These are phyloP conservation scores for Stagonosporopsis rhizophila DNA, from an alignment of 2,329 filamentous ascomycete species.

Conservation along the genomic window DNA sequence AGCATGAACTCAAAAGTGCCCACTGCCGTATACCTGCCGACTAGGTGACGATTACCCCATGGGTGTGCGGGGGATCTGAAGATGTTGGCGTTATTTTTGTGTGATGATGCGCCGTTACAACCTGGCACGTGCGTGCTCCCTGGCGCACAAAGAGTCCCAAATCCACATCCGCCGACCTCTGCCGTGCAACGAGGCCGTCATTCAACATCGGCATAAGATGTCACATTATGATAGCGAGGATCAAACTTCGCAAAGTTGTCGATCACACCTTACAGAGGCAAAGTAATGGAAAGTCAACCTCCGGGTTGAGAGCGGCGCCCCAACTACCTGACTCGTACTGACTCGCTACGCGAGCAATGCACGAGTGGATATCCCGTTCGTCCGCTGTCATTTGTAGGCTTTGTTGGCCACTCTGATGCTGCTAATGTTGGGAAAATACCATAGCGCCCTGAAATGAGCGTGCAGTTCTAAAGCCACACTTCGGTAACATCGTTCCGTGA, in stretches of 20 bases:
- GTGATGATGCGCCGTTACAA: background rate
- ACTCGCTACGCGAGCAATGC: conserved; percentile 6
- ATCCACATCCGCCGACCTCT: too few species aligned
- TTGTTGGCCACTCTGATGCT: background rate
- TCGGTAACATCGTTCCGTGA: background rate
- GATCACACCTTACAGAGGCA: conserved; percentile 4
- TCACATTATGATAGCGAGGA: background rate
- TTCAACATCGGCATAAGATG: background rate
- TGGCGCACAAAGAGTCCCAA: background rate
- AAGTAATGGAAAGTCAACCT: background rate
- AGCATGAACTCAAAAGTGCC: background rate
- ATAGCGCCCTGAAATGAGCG: background rate
- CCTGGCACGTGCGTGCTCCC: background rate
- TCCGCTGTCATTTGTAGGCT: conserved; percentile 9
- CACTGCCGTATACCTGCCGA: background rate
- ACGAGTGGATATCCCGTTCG: background rate
- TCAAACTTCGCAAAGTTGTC: conserved; percentile 1
- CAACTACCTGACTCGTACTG: conserved; percentile 4
- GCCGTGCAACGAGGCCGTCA: background rate
- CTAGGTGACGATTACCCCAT: conserved; percentile 3
- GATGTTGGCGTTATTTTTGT: background rate
- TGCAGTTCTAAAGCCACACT: background rate
- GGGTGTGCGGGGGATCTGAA: conserved; percentile 10
- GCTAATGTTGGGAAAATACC: conserved; percentile 3
- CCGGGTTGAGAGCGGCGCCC: background rate